Conservation (phyloP, 768 basidiomycete genomes). For the Hygrocybe punicea region DNA sequence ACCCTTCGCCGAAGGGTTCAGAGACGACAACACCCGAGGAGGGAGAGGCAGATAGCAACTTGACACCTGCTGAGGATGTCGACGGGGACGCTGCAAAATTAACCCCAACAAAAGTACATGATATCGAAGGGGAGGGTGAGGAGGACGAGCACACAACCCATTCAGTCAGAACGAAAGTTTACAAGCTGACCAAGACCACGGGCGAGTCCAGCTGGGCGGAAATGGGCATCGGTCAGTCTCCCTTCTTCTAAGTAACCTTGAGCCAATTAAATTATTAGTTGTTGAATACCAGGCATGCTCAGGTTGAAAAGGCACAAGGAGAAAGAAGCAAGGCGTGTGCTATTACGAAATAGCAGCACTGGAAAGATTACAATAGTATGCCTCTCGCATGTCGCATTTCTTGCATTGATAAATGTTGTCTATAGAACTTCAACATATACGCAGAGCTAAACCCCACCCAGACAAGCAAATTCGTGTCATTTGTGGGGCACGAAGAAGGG, state of each 20-base stretch:
- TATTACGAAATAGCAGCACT: conserved; percentile 69
- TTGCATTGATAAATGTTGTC: conserved; percentile 6
- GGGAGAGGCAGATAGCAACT: conserved; percentile 8
- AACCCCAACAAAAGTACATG: conserved; percentile 44
- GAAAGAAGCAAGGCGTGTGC: conserved; percentile 52
- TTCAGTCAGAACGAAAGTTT: conserved; percentile 59
- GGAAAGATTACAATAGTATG: conserved; percentile 74
- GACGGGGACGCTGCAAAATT: conserved; percentile 14
- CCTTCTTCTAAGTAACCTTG: not conserved
- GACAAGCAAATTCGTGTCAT: conserved; percentile 53
- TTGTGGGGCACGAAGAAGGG: conserved; percentile 67
- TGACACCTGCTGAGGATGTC: not conserved
- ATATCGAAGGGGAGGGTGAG: conserved; percentile 76
- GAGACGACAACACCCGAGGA: conserved; percentile 2
- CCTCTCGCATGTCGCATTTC: conserved; percentile 14
- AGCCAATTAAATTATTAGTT: not conserved
- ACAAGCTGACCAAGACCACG: conserved; percentile 50
- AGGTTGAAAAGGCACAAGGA: conserved; percentile 74
- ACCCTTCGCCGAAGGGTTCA: not conserved
- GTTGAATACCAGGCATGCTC: conserved; percentile 49
- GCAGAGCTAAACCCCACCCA: conserved; percentile 52
- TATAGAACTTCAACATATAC: conserved; percentile 75
- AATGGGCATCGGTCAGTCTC: conserved; percentile 60
- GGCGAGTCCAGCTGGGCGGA: conserved; percentile 54
- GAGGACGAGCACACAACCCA: conserved; percentile 71